Base-by-base conservation (phyloP, 805 yeast species). In the Hanseniaspora opuntiae region DNA sequence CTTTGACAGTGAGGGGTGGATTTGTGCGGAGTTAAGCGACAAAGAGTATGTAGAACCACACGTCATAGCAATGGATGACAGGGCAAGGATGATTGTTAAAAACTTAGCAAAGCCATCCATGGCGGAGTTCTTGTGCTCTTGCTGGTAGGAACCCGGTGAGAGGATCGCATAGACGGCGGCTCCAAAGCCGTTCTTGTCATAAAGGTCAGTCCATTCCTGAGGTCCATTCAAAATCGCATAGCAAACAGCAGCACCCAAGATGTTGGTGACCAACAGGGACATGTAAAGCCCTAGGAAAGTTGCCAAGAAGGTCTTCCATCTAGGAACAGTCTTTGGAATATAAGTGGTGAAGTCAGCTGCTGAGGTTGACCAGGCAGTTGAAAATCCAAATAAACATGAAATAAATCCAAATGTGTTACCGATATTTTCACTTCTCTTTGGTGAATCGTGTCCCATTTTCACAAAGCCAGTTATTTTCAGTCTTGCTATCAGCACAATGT, bases 331-430 rank as follows among this genome's bases (percentile, higher is more conserved):
- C 61, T 76, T 71, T 59, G 84, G 86, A 76, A 84, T 86, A 72
- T 86, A 89, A 44, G 83, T 87, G 49, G 95, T 86, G 71, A 88
- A 89, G 70, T 88, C 97, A 47, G 95, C 80, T 30, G 96, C 93
- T 61, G 82, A 86, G 19, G 96, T 82, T 55, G 94, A 79, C 97
- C 97, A 88, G 57, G 96, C 96, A 51, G 95, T 78, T 46, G 95
- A 94, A 63, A 82, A 88, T 58, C 96, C 96, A 62, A 78, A 89
- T 58, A 84, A 67, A 44, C 94, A 70, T 65, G 88, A 82, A 65
- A 96, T 96, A 60, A 83, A 86, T 22, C 90, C 79, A 55, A 88
- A 71, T n/a, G 86, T 88, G 62, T 67, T 61, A 58, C 86, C 96
- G 30, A 93, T 94, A 55, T 82, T 82, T 28, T 42, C 45, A 8